phyloP scores from a whole-genome alignment of 148 eudicot genomes.

The Rhododendron simsii region DNA sequence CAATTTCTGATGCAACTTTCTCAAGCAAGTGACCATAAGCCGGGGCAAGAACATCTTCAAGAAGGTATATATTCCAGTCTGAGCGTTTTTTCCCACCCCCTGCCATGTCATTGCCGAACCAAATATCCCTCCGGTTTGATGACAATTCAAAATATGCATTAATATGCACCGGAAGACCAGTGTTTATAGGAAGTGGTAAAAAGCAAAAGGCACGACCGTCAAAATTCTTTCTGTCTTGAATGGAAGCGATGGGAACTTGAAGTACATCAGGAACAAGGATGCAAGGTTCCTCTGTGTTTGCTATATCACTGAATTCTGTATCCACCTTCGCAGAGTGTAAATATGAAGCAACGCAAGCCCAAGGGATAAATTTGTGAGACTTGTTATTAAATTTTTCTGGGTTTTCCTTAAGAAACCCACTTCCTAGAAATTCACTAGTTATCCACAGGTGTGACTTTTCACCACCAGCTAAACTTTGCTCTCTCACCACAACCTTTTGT shows the following conservation, averaged over 20 bases:
- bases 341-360: conserved; percentile 92
- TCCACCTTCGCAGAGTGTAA: conserved; percentile 48
- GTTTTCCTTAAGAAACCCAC: conserved; percentile 37
- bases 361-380: conserved; percentile 60
- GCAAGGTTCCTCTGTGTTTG: conserved; percentile 27
- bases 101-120: conserved; percentile 99
- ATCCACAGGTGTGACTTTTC: conserved; percentile 67
- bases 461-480: conserved; percentile 43
- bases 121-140: conserved; percentile 96
- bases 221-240: conserved; percentile 37
- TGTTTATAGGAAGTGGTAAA: conserved; percentile 84
- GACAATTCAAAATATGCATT: conserved; percentile 96
- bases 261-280: conserved; percentile 26
- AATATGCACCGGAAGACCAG: conserved; percentile 89
- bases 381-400: conserved; percentile 37
- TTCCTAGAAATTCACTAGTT: conserved; percentile 80
- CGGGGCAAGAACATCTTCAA: conserved; percentile 91
- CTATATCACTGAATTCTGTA: conserved; percentile 22
- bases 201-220: conserved; percentile 99
- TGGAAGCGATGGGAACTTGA: conserved; percentile 28
- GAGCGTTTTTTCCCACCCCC: conserved; percentile 97
- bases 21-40: conserved; percentile 93
- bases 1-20: conserved; percentile 72
- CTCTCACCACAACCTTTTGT: conserved; percentile 74
- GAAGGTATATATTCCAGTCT: conserved; percentile 92